A percentile compares a stretch with the other conserved stretches of the same genome.
phyloP scores from a whole-genome alignment of 2,329 filamentous ascomycete species.

The Ploettnerulaceae sp. region DNA sequence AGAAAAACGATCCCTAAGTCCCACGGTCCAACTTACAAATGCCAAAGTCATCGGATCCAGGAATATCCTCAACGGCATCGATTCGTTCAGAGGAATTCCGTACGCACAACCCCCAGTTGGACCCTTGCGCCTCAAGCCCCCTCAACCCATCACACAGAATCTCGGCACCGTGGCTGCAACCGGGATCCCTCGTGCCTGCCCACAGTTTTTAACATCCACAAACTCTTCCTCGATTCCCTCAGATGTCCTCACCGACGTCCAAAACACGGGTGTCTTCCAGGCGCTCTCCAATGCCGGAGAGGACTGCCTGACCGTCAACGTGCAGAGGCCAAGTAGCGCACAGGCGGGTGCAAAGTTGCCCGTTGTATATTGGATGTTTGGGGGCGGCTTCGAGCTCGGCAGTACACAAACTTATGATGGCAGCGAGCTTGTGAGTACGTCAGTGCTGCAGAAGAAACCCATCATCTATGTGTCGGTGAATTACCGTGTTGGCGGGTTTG shows the following conservation, averaged over 20 bases:
- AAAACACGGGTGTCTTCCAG: slow-evolving; percentile 55
- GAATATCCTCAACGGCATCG: slow-evolving; percentile 12
- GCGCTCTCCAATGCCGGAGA: slow-evolving; percentile 50
- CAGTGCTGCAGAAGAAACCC: slow-evolving; percentile 49
- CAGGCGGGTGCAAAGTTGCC: slow-evolving; percentile 53
- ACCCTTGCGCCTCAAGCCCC: slow-evolving; percentile 62
- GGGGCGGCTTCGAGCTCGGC: slow-evolving; percentile 58
- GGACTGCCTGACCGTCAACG: slow-evolving; percentile 59
- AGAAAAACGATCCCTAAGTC: slow-evolving; percentile 11
- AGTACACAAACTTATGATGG: slow-evolving; percentile 50
- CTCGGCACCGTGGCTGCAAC: slow-evolving; percentile 60
- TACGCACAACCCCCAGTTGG: slow-evolving; percentile 68
- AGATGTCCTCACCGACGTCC: slow-evolving; percentile 44
- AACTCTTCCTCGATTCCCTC: slow-evolving; percentile 35
- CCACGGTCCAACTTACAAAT: slow-evolving; percentile 8
- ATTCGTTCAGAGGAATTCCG: slow-evolving; percentile 53
- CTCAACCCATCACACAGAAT: slow-evolving; percentile 51
- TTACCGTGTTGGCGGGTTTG: slow-evolving; percentile 71
- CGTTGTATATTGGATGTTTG: slow-evolving; percentile 67
- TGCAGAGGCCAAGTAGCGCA: slow-evolving; percentile 55
- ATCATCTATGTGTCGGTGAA: slow-evolving; percentile 74
- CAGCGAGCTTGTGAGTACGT: slow-evolving; percentile 42
- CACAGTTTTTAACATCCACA: slow-evolving; percentile 54
- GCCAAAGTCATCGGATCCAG: slow-evolving; percentile 19
- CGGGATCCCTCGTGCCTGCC: slow-evolving; percentile 56